phyloP scores from a whole-genome alignment of 2,329 filamentous ascomycete species.

The Ophiostoma perfectum region DNA sequence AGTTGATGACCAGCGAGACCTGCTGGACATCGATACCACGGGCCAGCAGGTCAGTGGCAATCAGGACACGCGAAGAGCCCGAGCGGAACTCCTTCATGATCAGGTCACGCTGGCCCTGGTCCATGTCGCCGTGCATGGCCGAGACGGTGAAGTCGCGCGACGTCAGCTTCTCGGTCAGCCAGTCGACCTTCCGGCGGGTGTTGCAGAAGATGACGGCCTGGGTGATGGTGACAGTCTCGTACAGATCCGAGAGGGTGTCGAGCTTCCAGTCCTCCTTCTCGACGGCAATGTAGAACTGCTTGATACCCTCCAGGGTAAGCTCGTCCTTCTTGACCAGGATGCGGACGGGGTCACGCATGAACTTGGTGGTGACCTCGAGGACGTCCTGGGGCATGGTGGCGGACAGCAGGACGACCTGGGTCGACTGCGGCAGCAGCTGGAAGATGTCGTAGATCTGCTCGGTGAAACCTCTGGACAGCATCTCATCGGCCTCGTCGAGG shows the following conservation, averaged over 20 bases:
- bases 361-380: slow-evolving; percentile 98
- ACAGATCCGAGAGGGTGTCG: slow-evolving; percentile 95
- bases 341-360: slow-evolving; percentile 98
- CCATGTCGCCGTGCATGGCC: slow-evolving; percentile 99
- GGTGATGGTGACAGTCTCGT: slow-evolving; percentile 99
- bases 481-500: slow-evolving; percentile 98
- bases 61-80: slow-evolving; percentile 95
- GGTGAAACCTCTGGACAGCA: slow-evolving; percentile 98
- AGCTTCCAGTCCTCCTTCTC: slow-evolving; percentile 99
- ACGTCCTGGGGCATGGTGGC: slow-evolving; percentile 99
- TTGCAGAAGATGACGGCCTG: slow-evolving; percentile 99
- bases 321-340: slow-evolving; percentile 99
- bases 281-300: slow-evolving; percentile 99
- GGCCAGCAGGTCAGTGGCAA: slow-evolving; percentile 93
- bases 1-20: slow-evolving; percentile 99
- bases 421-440: slow-evolving; percentile 95
- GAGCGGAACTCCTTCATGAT: slow-evolving; percentile 99
- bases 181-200: slow-evolving; percentile 99
- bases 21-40: slow-evolving; percentile 99
- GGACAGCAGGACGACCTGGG: slow-evolving; percentile 95
- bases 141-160: slow-evolving; percentile 98
- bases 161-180: slow-evolving; percentile 98
- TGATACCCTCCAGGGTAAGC: slow-evolving; percentile 98
- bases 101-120: slow-evolving; percentile 92
- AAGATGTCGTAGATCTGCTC: slow-evolving; percentile 99